These are phyloP conservation scores for Hansenula anomala DNA, from an alignment of 1,139 yeast genomes.

Conservation along the genomic window DNA sequence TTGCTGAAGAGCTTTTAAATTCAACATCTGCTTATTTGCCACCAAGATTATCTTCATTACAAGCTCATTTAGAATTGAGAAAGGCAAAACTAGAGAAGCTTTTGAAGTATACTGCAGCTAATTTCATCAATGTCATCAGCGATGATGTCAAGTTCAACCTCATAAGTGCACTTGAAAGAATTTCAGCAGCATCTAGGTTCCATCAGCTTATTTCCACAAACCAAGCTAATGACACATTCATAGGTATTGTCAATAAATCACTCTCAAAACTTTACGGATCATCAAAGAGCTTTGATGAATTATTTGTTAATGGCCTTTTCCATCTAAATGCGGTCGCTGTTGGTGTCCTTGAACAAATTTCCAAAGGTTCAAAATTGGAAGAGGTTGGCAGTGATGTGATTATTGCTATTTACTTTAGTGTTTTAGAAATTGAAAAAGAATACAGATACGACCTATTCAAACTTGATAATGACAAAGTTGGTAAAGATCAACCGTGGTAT, in stretches of 20 bases:
- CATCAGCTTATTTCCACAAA: constrained; percentile 34
- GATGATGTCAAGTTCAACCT: constrained; percentile 29
- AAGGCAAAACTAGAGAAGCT: constrained; percentile 26
- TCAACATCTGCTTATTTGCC: constrained; percentile 44
- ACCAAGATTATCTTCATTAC: constrained; percentile 36
- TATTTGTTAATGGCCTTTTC: constrained; percentile 26
- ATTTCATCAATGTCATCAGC: constrained; percentile 12
- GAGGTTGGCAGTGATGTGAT: constrained; percentile 30
- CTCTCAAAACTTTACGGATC: neutral
- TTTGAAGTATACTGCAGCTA: constrained; percentile 13
- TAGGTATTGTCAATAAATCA: constrained; percentile 15
- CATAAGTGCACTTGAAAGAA: constrained; percentile 50
- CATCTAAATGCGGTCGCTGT: constrained; percentile 34
- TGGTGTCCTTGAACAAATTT: constrained; percentile 27
- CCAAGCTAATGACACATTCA: constrained; percentile 14
- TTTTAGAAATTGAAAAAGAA: constrained; percentile 39
- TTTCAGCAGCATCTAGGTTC: constrained; percentile 47
- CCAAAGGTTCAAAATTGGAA: constrained; percentile 25
- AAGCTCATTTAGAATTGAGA: constrained; percentile 40
- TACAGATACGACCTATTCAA: constrained; percentile 27
- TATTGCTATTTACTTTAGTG: constrained; percentile 32
- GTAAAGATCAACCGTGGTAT: constrained; percentile 31
- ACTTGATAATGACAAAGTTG: constrained; percentile 21
- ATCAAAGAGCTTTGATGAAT: neutral
- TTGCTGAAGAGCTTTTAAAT: constrained; percentile 50